A percentile compares a stretch with the other conserved stretches of the same genome.
Evolutionary conservation across 305 asterid genomes (phyloP).

Genomic region (Fraxinus xanthoxyloides): DNA sequence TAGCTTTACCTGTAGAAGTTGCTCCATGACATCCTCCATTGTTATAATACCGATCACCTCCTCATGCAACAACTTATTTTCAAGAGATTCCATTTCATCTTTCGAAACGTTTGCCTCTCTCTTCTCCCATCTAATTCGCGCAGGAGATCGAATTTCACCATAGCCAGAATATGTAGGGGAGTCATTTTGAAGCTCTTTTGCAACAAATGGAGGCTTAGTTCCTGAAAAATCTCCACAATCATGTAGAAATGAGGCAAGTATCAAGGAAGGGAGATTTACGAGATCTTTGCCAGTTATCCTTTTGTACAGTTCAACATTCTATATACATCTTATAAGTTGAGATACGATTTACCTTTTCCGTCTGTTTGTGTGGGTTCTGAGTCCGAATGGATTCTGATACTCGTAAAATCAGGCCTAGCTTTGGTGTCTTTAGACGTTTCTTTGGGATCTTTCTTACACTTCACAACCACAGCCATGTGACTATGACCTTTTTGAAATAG

Average conservation of each 20-base stretch:
- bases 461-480: slow-evolving; percentile 75
- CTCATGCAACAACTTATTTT: slow-evolving; percentile 34
- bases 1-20: slow-evolving; percentile 55
- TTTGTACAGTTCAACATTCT: background rate
- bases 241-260: background rate
- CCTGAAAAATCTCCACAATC: slow-evolving; percentile 14
- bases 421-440: slow-evolving; percentile 15
- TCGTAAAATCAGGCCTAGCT: slow-evolving; percentile 21
- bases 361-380: background rate
- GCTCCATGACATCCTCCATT: slow-evolving; percentile 74
- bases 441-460: slow-evolving; percentile 16
- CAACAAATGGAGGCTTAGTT: background rate
- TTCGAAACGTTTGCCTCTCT: slow-evolving; percentile 26
- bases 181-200: slow-evolving; percentile 3
- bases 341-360: slow-evolving; percentile 23
- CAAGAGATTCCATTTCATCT: slow-evolving; percentile 26
- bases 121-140: slow-evolving; percentile 8
- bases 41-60: slow-evolving; percentile 66
- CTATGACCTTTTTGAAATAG: slow-evolving; percentile 62
- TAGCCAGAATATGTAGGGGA: background rate
- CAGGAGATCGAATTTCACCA: slow-evolving; percentile 15
- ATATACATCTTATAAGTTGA: no score
- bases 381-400: slow-evolving; percentile 25
- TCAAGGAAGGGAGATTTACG: background rate
- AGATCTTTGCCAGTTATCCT: background rate